Percentiles rank a stretch among this genome's conserved stretches.
These are phyloP conservation scores for Rhododendron henanense DNA, from an alignment of 148 eudicot species.

Conservation along the genomic window DNA sequence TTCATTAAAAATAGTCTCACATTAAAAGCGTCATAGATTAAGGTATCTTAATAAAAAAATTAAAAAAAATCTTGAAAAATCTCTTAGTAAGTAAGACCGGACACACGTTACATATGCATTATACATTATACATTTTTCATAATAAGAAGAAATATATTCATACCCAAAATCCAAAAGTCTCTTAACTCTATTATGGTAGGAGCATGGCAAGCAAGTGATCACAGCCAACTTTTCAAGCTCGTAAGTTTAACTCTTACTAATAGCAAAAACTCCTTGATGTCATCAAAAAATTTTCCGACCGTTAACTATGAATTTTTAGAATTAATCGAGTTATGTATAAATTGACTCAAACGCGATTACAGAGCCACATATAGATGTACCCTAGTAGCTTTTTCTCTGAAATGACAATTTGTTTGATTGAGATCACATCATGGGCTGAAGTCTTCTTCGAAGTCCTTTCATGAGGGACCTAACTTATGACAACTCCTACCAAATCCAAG, in stretches of 20 bases:
- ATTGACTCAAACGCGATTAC: not conserved
- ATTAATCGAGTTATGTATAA: not conserved
- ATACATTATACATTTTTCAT: no score
- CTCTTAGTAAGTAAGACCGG: not conserved
- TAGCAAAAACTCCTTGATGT: not conserved
- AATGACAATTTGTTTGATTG: not conserved
- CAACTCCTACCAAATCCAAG: constrained; percentile 5
- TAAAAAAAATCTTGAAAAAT: no score
- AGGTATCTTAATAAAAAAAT: not conserved
- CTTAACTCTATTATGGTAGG: not conserved
- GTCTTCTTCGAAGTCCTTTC: constrained; percentile 9
- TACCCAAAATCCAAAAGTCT: not conserved
- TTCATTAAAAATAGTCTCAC: not conserved
- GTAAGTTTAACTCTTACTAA: not conserved
- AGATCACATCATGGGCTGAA: constrained; percentile 6
- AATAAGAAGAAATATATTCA: no score
- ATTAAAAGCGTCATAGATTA: not conserved
- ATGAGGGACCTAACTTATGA: constrained; percentile 4
- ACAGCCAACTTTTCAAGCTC: not conserved
- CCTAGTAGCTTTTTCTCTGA: not conserved
- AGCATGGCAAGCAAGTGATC: not conserved
- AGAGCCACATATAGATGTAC: not conserved
- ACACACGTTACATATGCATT: not conserved
- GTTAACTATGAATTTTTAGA: no score
- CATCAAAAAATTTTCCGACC: no score